Evolutionary conservation across 306 rosid genomes (phyloP).

Genomic region (Fragaria iinumae): DNA sequence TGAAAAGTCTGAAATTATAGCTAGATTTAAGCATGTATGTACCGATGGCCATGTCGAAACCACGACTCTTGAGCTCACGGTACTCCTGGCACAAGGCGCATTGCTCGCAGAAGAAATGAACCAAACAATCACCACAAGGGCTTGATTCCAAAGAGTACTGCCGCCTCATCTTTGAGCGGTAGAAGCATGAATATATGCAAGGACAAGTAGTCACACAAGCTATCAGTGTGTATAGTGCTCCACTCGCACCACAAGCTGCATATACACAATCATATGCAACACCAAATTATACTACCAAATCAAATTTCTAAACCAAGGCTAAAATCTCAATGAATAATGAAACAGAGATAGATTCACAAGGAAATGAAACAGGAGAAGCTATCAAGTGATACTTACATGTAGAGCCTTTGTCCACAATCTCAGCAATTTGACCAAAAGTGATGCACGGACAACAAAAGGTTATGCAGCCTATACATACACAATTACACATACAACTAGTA

Average conservation of each 20-base stretch:
- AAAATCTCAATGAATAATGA: no score
- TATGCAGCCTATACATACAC: conserved; percentile 46
- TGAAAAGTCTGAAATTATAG: neutral
- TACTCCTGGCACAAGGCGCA: conserved; percentile 80
- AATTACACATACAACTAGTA: neutral
- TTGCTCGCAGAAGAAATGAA: conserved; percentile 55
- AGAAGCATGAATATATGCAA: conserved; percentile 60
- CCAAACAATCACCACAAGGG: conserved; percentile 52
- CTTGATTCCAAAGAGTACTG: conserved; percentile 36
- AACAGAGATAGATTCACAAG: no score
- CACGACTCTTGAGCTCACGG: conserved; percentile 63
- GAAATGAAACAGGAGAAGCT: neutral
- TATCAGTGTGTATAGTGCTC: conserved; percentile 50
- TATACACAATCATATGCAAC: neutral
- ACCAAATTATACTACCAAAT: neutral
- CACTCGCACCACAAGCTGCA: conserved; percentile 67
- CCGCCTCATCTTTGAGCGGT: conserved; percentile 58
- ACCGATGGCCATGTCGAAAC: conserved; percentile 67
- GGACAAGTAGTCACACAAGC: conserved; percentile 36
- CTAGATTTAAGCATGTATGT: neutral
- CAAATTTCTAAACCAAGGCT: neutral
- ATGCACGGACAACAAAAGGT: conserved; percentile 74
- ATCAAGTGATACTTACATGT: conserved; percentile 38
- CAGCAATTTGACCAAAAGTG: conserved; percentile 68
- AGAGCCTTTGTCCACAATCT: conserved; percentile 71